Conservation (phyloP, 208 protist genomes). For the Leishmania tarentolae region DNA sequence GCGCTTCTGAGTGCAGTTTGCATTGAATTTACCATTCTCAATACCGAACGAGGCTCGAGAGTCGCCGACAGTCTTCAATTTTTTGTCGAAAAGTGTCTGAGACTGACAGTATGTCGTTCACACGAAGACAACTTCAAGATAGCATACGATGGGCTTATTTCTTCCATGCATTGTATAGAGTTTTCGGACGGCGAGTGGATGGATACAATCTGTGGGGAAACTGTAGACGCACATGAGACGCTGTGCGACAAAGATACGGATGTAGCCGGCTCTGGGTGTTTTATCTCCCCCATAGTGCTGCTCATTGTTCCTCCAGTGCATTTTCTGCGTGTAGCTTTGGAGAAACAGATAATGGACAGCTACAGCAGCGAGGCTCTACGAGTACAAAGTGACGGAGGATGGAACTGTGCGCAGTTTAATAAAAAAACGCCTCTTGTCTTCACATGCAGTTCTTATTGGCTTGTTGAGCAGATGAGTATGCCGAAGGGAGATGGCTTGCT, state of each 20-base stretch:
- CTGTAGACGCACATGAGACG: conserved; percentile 30
- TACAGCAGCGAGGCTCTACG: conserved; percentile 59
- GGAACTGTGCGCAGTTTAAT: conserved; percentile 17
- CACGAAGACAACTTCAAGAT: conserved; percentile 9
- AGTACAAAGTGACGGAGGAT: conserved; percentile 31
- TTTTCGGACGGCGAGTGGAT: conserved; percentile 16
- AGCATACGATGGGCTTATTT: conserved; percentile 10
- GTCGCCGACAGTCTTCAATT: conserved; percentile 49
- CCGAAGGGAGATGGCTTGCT: conserved; percentile 27
- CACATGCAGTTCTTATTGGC: conserved; percentile 49
- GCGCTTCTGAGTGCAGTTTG: conserved; percentile 21
- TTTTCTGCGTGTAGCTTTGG: conserved; percentile 30
- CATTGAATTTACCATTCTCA: conserved; percentile 42
- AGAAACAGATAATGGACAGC: conserved; percentile 49
- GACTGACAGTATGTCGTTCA: conserved; percentile 32
- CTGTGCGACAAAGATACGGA: conserved; percentile 19
- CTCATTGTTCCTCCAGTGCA: conserved; percentile 39
- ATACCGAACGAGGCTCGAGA: conserved; percentile 19
- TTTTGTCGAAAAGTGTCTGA: conserved; percentile 53
- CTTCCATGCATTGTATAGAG: conserved; percentile 1
- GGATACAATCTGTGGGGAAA: conserved; percentile 17
- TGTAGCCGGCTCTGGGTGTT: neutral
- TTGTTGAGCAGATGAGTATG: conserved; percentile 29
- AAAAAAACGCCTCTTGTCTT: conserved; percentile 48
- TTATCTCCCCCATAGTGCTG: conserved; percentile 34